Conservation (phyloP, 2,329 filamentous ascomycete species). For the Pestalotiopsis sp. region DNA sequence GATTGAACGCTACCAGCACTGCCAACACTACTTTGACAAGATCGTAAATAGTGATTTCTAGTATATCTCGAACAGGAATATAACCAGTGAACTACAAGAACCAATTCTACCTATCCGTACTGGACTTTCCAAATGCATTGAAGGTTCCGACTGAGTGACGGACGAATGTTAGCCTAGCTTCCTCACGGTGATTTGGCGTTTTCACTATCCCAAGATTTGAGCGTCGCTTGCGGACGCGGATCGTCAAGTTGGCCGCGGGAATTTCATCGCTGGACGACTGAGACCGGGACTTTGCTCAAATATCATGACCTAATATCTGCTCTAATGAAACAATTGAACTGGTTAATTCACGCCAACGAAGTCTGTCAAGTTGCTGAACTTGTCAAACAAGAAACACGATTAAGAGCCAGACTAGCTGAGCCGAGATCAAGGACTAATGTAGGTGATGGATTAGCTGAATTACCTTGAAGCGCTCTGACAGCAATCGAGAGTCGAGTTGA, state of each 20-base stretch:
- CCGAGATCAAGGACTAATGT: neutral
- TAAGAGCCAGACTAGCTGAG: neutral
- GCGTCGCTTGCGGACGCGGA: neutral
- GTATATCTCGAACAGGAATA: neutral
- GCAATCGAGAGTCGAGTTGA: neutral
- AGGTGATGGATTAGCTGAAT: neutral
- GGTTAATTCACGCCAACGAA: neutral
- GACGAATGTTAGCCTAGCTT: no score
- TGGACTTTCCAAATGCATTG: neutral
- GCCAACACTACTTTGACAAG: neutral
- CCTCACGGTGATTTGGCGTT: no score
- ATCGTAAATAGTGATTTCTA: neutral
- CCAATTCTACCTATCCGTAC: neutral
- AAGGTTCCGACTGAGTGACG: neutral
- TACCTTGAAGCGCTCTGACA: neutral
- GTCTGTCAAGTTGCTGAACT: neutral
- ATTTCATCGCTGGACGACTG: neutral
- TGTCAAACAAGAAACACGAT: neutral
- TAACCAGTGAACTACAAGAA: neutral
- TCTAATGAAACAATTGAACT: neutral
- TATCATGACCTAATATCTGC: neutral
- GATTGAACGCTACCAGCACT: neutral
- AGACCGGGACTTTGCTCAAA: neutral
- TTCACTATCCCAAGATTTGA: no score
- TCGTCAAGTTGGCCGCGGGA: neutral